Evolutionary conservation across 257 asterid species (phyloP), one percentile per base, ranked within the genome.

Genomic region (Jaltomata sinuosa): DNA sequence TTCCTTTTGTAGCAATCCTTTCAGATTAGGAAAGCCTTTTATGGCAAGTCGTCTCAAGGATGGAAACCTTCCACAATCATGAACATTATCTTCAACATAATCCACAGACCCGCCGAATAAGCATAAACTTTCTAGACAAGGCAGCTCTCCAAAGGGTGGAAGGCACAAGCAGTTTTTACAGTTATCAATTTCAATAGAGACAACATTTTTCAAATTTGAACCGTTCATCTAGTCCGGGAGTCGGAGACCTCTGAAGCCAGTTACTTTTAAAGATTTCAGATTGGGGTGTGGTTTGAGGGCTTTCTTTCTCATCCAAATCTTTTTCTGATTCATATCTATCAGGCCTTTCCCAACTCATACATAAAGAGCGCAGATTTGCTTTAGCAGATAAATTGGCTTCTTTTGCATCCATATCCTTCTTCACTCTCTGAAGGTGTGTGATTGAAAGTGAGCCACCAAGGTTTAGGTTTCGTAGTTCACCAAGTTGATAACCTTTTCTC

Each of bases 221-320:
- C 8, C 80, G 2, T 62, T 45, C 88, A 85, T 87, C 90, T 90
- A 89, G 59, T 6, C 4, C 1, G 89, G 88, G 83, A 89, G 47
- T 19, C 5, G 0, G 31, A 64, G 29, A 16, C 89, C 91, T 10
- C 31, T 61, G 79, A 89, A 89, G 5, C 85, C 79, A 0, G 1
- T 1, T 65, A 87, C 59, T 1, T 5, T 0, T n/a, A 89, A 36
- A 6, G 0, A 2, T 31, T 77, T 50, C 19, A 87, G 69, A 36
- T 83, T 67, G 34, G 72, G 61, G 81, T 85, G 84, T 50, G 84
- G 87, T 67, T 83, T 25, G 32, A 88, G 86, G 52, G 84, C 87
- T 76, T 84, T 82, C 85, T 80, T 84, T 79, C 15, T 77, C 83
- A 69, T 78, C 86, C 65, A 79, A 36, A 34, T 38, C 1, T 31